These are phyloP conservation scores for Phyllachora maydis DNA, from an alignment of 2,329 filamentous ascomycete genomes.

Conservation along the genomic window DNA sequence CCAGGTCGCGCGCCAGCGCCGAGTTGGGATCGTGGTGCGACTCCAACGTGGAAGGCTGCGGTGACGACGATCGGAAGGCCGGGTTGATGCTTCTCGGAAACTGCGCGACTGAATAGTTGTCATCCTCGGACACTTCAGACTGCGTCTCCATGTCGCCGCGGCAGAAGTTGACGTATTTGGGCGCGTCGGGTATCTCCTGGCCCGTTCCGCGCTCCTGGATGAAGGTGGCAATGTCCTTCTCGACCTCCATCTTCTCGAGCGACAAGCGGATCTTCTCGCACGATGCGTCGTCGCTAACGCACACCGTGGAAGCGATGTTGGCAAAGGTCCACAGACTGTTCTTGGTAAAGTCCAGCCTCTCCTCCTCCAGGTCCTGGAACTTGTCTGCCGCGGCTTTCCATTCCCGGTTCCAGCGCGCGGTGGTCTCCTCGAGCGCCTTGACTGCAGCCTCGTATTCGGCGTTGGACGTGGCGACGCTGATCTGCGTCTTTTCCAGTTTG, in stretches of 20 bases:
- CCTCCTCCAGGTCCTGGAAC: slow-evolving; percentile 96
- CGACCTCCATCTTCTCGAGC: slow-evolving; percentile 87
- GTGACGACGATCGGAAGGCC: slow-evolving; percentile 85
- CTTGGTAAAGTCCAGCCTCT: slow-evolving; percentile 91
- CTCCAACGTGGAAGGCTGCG: slow-evolving; percentile 80
- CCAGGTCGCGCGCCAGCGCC: slow-evolving; percentile 47
- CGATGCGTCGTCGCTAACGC: slow-evolving; percentile 88
- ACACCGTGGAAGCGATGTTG: slow-evolving; percentile 92
- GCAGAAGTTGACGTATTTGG: slow-evolving; percentile 98
- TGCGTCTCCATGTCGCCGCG: slow-evolving; percentile 69
- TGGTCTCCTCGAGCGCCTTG: slow-evolving; percentile 87
- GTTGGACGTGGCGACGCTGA: slow-evolving; percentile 78
- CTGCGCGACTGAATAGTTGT: slow-evolving; percentile 83
- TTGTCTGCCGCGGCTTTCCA: slow-evolving; percentile 98
- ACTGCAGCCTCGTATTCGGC: slow-evolving; percentile 86
- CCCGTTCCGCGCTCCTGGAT: slow-evolving; percentile 81
- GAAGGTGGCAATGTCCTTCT: slow-evolving; percentile 79
- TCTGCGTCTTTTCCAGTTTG: slow-evolving; percentile 95
- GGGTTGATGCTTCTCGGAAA: slow-evolving; percentile 93
- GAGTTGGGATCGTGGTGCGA: slow-evolving; percentile 79
- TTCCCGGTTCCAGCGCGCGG: slow-evolving; percentile 86
- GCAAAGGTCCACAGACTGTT: slow-evolving; percentile 96
- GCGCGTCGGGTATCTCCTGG: slow-evolving; percentile 91
- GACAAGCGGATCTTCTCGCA: slow-evolving; percentile 93
- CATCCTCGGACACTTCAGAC: slow-evolving; percentile 72